These are phyloP conservation scores for Uronychia binucleata DNA, from an alignment of 73 alveolate species.

Conservation along the genomic window DNA sequence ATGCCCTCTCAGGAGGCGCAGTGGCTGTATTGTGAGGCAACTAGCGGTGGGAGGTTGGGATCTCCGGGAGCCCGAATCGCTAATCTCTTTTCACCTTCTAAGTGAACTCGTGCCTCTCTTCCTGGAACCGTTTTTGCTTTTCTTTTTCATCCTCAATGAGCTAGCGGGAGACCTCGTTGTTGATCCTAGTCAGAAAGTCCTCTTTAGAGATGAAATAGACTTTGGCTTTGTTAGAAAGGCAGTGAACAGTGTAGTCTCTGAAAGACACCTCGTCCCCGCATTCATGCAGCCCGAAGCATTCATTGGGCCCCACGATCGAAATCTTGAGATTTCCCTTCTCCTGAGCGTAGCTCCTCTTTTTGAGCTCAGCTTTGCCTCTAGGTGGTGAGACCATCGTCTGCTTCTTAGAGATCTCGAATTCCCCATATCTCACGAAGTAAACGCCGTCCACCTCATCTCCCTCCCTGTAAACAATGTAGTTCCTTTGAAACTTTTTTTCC, in stretches of 20 bases:
- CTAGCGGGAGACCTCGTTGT: background rate
- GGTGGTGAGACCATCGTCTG: background rate
- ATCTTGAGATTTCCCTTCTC: background rate
- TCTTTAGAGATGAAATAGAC: background rate
- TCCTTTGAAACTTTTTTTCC: conserved; percentile 18
- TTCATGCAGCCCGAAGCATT: background rate
- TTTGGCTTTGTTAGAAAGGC: background rate
- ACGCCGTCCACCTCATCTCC: conserved; percentile 37
- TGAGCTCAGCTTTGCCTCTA: background rate
- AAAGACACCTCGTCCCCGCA: background rate
- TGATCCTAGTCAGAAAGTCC: background rate
- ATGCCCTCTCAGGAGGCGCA: background rate
- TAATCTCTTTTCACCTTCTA: background rate
- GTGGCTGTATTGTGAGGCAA: background rate
- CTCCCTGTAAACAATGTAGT: conserved; percentile 5
- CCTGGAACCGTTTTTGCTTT: background rate
- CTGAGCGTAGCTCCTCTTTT: background rate
- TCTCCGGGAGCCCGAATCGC: background rate
- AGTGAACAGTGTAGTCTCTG: background rate
- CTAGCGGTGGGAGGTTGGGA: background rate
- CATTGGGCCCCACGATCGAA: background rate
- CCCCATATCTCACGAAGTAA: conserved; percentile 39
- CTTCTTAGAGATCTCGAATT: conserved; percentile 2
- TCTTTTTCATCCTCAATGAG: background rate
- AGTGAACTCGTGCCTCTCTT: background rate